Evolutionary conservation across 2,329 filamentous ascomycete genomes (phyloP), one percentile per base, ranked within the genome.

Genomic region (Chalara sp.): DNA sequence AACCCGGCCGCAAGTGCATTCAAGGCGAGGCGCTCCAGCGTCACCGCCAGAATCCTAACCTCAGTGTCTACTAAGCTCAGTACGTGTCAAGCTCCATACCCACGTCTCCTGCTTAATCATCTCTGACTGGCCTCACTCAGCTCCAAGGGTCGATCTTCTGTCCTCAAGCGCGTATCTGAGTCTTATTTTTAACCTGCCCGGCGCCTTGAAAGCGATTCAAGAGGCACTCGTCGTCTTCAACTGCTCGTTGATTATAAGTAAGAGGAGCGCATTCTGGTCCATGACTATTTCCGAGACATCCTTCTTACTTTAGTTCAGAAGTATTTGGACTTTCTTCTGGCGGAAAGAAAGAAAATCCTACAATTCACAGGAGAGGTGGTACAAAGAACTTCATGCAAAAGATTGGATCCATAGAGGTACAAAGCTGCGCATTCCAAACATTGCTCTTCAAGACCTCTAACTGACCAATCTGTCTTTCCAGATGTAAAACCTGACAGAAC

Each of bases 201-300:
- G 54, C 58, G 58, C 48, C 60, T 71, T 49, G 60, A 61, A 57
- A 53, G 53, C 40, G 62, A 69, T 31, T 64, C 69, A 59, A 32
- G 55, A 47, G 53, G 57, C 45, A 63, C 62, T 46, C 58, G 55
- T 60, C 55, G 59, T 28, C 63, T 70, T 61, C 67, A 66, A 57
- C 65, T 69, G 58, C 63, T 66, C 50, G 51, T 66, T 35, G 68
- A 71, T 59, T 61, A 48, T 50, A 69, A 66, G 48, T 44, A 62
- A 50, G 58, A 67, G 12, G 64, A 68, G 58, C 39, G 46, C 28
- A 54, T 66, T 57, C 54, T 70, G 8, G 51, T 70, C 41, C 69
- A 68, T 61, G 57, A 61, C 28, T 69, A 68, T 49, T 70, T 65
- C 53, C 58, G 49, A 55, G 47, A 52, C 42, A 67, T 63, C 45